Evolutionary conservation across 805 yeast species (phyloP).

Genomic region (Metschnikowia rubicola): DNA sequence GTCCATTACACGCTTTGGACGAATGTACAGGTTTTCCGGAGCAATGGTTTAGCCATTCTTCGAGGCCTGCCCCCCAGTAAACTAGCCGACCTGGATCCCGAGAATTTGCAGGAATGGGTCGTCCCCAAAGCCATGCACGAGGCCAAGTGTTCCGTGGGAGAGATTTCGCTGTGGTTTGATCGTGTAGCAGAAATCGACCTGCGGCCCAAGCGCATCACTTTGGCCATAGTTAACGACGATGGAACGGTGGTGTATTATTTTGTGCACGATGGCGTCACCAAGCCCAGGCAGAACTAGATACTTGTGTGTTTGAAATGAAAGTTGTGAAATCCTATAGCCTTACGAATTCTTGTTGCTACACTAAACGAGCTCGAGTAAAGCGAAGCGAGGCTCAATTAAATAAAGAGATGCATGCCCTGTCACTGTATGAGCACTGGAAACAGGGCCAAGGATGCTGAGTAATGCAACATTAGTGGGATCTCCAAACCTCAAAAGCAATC

Average conservation of each 20-base stretch:
- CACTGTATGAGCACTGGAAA: too few relatives aligned
- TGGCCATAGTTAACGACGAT: slow-evolving; percentile 60
- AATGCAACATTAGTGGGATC: not conserved
- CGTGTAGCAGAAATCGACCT: slow-evolving; percentile 17
- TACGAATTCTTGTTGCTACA: too few relatives aligned
- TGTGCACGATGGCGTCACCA: slow-evolving; percentile 60
- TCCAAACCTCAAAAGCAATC: not conserved
- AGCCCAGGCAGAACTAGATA: slow-evolving; percentile 53
- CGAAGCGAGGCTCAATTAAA: too few relatives aligned
- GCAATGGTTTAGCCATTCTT: slow-evolving; percentile 15
- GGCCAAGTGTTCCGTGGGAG: slow-evolving; percentile 31
- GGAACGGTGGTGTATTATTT: slow-evolving; percentile 71
- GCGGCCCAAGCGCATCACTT: slow-evolving; percentile 45
- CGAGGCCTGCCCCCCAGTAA: slow-evolving; percentile 33
- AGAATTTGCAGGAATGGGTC: slow-evolving; percentile 36
- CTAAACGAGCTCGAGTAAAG: too few relatives aligned
- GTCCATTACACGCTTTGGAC: slow-evolving; percentile 46
- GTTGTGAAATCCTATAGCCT: too few relatives aligned
- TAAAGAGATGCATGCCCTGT: too few relatives aligned
- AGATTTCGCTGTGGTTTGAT: slow-evolving; percentile 40
- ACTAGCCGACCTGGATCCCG: slow-evolving; percentile 22
- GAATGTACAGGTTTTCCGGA: slow-evolving; percentile 21
- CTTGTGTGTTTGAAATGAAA: too few relatives aligned
- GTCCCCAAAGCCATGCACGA: slow-evolving; percentile 30
- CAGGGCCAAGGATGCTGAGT: too few relatives aligned